Percentiles rank a stretch among this genome's conserved stretches.
Conservation (phyloP, 352 stramenopile species). For the Globisporangium nagaii region DNA sequence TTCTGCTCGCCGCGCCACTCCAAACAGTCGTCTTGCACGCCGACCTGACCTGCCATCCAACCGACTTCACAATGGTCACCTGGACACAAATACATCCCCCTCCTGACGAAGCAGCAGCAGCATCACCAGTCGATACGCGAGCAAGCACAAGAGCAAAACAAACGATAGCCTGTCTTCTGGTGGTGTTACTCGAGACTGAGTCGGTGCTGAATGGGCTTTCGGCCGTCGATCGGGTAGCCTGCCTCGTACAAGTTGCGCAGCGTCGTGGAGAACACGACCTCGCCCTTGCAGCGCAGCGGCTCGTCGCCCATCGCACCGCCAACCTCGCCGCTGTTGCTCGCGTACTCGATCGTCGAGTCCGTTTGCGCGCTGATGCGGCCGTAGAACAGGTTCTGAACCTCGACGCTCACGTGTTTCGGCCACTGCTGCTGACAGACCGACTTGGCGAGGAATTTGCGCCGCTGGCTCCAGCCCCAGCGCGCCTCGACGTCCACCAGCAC, state of each 20-base stretch:
- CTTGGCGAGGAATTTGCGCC: conserved; percentile 6
- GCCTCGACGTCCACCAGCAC: conserved; percentile 7
- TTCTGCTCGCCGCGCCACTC: background rate
- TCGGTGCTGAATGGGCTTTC: conserved; percentile 5
- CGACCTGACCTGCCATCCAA: background rate
- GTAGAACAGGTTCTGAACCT: conserved; percentile 10
- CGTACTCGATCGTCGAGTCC: conserved; percentile 10
- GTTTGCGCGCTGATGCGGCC: background rate
- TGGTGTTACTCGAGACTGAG: conserved; percentile 8
- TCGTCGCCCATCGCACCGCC: background rate
- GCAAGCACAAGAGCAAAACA: no score
- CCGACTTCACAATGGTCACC: background rate
- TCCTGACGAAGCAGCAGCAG: no score
- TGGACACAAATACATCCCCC: background rate
- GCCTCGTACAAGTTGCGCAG: conserved; percentile 7
- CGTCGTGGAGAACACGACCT: conserved; percentile 9
- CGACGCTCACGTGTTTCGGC: conserved; percentile 3
- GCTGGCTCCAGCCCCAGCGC: conserved; percentile 3
- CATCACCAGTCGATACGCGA: no score
- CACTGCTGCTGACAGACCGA: conserved; percentile 12
- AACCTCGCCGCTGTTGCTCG: background rate
- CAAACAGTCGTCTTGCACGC: conserved; percentile 1
- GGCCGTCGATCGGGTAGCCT: conserved; percentile 1
- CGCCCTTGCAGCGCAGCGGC: conserved; percentile 9
- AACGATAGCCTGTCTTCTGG: no score